Base-by-base conservation (phyloP, 257 asterid species). In the Scutellaria barbata region DNA sequence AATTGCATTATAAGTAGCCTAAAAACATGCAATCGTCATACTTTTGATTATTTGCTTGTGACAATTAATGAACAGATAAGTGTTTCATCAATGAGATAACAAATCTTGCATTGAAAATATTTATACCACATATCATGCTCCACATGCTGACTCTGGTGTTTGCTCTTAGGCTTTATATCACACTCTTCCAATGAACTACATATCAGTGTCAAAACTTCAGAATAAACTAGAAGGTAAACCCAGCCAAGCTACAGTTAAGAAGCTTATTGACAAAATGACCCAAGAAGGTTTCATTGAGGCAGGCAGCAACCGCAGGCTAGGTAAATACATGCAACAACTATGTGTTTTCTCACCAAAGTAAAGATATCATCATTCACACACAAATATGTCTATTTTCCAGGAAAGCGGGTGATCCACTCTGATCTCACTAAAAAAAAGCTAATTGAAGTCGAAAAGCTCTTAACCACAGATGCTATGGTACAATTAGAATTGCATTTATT, bases 381-480 rank as follows among this genome's bases (percentile, higher is more conserved):
- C 39, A 51, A 33, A 40, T 58, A 13, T 33, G 64, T 68, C n/a
- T 75, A 4, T 48, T 73, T 76, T 61, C 14, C 84, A 94, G 99
- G 99, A 76, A 94, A 90, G 89, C 91, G 92, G 12, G 97, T 94
- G 76, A 83, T 91, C 76, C 97, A 87, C 80, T 89, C 99, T 14
- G 97, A 91, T 64, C 78, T 86, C 42, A 83, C 96, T 40, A 83
- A 78, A 82, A 81, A 81, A 80, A 91, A 84, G 85, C 78, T 94
- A 77, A 66, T 63, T 52, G 96, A 89, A 85, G 89, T 94, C 68
- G 82, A 72, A 86, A 89, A 83, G 81, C 77, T 85, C 66, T 69
- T 94, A 61, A 75, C 79, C 66, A 35, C 74, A 59, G 90, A 91
- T 53, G 74, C 77, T 3, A 85, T 84, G 96, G 99, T 91, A 79